Evolutionary conservation across 2,329 filamentous ascomycete genomes (phyloP), one percentile per base, ranked within the genome.

Genomic region (Dothidotthia symphoricarpi): DNA sequence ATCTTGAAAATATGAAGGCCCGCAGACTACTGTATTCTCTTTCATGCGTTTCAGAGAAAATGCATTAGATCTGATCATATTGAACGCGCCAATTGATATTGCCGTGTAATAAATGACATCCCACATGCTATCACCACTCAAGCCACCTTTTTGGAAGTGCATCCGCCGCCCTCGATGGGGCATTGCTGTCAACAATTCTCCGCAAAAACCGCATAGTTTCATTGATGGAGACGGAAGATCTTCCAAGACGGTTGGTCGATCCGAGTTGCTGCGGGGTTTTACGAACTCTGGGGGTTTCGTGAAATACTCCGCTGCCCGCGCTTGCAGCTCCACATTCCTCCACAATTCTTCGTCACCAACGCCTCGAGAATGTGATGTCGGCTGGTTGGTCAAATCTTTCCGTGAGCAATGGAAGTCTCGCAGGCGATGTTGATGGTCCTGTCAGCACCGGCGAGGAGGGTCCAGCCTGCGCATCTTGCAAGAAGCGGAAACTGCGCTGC

Each of bases 351-450:
- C 43, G 34, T 53, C 34, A 41, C 33, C 39, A 53, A 43, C 44
- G 34, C 17, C 48, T 36, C 34, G 45, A 38, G 28, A 55, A 51
- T 49, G 49, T 38, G 46, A 64, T 64, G 59, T 57, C 56, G 45
- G 47, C 52, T 41, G 48, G 49, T 35, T 63, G 58, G 59, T 57
- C 51, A 31, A 62, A 62, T 57, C 61, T 61, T 42, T 61, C 59
- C 45, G 42, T 57, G 28, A 45, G 47, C 36, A 43, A 41, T 36
- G 51, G 55, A 16, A 53, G 49, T 40, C 50, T 55, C 31, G 39
- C 36, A 26, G 53, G 49, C 16, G 59, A 59, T 15, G 55, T 57
- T 4, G 58, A 58, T 8, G 50, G 47, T n/a, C 50, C 48, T 14
- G 37, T 51, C 28, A 48, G 48, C 11, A 49, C 57, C n/a, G 45